phyloP scores from a whole-genome alignment of 2,329 filamentous ascomycete genomes.

The Ceratocystis lukuohia region DNA sequence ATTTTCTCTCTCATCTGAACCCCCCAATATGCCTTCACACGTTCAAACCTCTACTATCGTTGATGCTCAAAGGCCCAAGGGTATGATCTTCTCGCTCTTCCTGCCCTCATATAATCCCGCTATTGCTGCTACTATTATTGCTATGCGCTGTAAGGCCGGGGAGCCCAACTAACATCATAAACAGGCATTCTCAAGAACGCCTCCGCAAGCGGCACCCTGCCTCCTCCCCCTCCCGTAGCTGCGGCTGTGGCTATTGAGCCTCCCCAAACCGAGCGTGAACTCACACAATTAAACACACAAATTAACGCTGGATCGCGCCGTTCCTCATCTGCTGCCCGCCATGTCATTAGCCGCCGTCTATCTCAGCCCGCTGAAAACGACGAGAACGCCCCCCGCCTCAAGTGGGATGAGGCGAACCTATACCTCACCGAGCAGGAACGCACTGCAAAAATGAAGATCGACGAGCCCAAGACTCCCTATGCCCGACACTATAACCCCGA shows the following conservation, averaged over 20 bases:
- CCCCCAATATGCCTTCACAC: constrained; percentile 16
- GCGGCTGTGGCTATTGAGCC: constrained; percentile 36
- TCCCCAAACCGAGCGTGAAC: constrained; percentile 57
- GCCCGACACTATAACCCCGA: constrained; percentile 80
- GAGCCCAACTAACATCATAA: neutral
- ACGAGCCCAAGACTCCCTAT: constrained; percentile 95
- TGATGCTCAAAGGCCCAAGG: constrained; percentile 34
- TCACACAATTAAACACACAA: constrained; percentile 87
- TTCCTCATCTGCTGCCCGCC: constrained; percentile 44
- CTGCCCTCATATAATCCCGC: neutral
- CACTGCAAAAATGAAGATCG: constrained; percentile 95
- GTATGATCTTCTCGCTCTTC: constrained; percentile 25
- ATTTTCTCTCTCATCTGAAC: neutral
- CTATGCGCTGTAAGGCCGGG: neutral
- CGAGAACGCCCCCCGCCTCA: constrained; percentile 53
- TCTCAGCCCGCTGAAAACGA: constrained; percentile 29
- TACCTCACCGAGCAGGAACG: constrained; percentile 96
- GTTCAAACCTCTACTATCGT: constrained; percentile 14
- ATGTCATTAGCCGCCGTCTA: constrained; percentile 43
- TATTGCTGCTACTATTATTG: neutral
- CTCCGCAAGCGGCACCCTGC: constrained; percentile 38
- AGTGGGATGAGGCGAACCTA: constrained; percentile 97
- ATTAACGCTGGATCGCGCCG: constrained; percentile 82
- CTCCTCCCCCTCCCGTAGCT: constrained; percentile 31
- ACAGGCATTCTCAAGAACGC: constrained; percentile 91